phyloP scores from a whole-genome alignment of 2,329 filamentous ascomycete genomes.

The Penicillium occitanis region DNA sequence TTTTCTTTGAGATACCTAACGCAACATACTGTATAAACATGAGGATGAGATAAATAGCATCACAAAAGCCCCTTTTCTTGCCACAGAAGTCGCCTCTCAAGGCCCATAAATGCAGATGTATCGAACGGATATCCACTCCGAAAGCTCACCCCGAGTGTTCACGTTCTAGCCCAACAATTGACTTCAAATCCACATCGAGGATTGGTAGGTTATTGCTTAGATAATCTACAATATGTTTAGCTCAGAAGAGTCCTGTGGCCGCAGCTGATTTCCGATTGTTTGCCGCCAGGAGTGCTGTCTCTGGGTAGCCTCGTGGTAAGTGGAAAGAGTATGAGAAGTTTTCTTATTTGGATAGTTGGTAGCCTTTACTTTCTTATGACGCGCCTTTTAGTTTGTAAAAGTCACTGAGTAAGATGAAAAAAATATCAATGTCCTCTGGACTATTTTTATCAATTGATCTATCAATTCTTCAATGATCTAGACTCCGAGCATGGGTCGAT shows the following conservation, averaged over 20 bases:
- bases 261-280: slow-evolving; percentile 23
- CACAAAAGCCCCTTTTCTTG: not conserved
- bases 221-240: slow-evolving; percentile 1
- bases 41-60: not conserved
- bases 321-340: slow-evolving; percentile 15
- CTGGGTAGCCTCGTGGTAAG: slow-evolving; percentile 7
- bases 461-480: not conserved
- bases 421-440: not conserved
- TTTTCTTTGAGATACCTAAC: no score
- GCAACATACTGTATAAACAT: not conserved
- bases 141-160: slow-evolving; percentile 3
- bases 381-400: slow-evolving; percentile 5
- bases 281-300: slow-evolving; percentile 15
- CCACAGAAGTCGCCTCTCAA: slow-evolving; percentile 18
- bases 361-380: slow-evolving; percentile 17
- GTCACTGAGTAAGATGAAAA: not conserved
- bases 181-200: slow-evolving; percentile 9
- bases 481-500: not conserved
- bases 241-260: slow-evolving; percentile 18
- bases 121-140: slow-evolving; percentile 17
- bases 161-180: slow-evolving; percentile 21
- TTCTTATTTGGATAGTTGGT: not conserved
- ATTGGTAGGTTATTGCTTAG: slow-evolving; percentile 6
- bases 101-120: not conserved
- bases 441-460: not conserved